A percentile compares a stretch with the other conserved stretches of the same genome.
phyloP scores from a whole-genome alignment of 805 yeast genomes.

The Saccharomycopsis amapae region DNA sequence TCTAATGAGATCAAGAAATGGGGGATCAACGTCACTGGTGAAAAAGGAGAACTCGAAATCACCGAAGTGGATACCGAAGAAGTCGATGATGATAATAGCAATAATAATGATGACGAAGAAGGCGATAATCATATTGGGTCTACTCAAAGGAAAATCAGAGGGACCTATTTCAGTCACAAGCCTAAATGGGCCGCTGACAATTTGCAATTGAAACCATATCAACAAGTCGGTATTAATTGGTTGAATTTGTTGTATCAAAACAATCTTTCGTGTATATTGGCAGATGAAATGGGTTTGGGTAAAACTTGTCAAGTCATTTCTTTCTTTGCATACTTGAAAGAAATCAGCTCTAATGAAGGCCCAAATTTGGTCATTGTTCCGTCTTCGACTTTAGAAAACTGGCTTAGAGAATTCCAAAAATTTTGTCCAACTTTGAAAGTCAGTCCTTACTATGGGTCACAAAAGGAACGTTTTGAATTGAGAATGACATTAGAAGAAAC shows the following conservation, averaged over 20 bases:
- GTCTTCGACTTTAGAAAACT: slow-evolving; percentile 91
- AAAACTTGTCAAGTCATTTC: slow-evolving; percentile 95
- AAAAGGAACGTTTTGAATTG: slow-evolving; percentile 75
- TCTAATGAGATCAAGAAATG: slow-evolving; percentile 68
- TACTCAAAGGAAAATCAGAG: slow-evolving; percentile 22
- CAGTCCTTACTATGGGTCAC: slow-evolving; percentile 91
- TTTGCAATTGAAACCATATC: slow-evolving; percentile 75
- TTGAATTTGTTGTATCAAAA: slow-evolving; percentile 68
- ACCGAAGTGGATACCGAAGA: slow-evolving; percentile 39
- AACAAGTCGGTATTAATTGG: slow-evolving; percentile 98
- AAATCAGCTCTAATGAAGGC: slow-evolving; percentile 49
- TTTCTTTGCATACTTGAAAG: slow-evolving; percentile 78
- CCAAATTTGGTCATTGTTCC: slow-evolving; percentile 96
- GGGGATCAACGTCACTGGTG: slow-evolving; percentile 77
- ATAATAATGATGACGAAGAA: slow-evolving; percentile 21
- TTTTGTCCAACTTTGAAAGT: slow-evolving; percentile 78
- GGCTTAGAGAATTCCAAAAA: slow-evolving; percentile 90
- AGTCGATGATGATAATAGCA: slow-evolving; percentile 27
- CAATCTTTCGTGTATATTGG: slow-evolving; percentile 82
- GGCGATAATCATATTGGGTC: slow-evolving; percentile 28
- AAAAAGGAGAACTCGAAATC: slow-evolving; percentile 57
- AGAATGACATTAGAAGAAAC: slow-evolving; percentile 56
- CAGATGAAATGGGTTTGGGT: slow-evolving; percentile 98
- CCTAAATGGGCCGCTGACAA: slow-evolving; percentile 62
- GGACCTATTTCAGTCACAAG: slow-evolving; percentile 53